Evolutionary conservation across 495 filamentous ascomycete genomes (phyloP), one percentile per base, ranked within the genome.

Genomic region (Extremus antarcticus): DNA sequence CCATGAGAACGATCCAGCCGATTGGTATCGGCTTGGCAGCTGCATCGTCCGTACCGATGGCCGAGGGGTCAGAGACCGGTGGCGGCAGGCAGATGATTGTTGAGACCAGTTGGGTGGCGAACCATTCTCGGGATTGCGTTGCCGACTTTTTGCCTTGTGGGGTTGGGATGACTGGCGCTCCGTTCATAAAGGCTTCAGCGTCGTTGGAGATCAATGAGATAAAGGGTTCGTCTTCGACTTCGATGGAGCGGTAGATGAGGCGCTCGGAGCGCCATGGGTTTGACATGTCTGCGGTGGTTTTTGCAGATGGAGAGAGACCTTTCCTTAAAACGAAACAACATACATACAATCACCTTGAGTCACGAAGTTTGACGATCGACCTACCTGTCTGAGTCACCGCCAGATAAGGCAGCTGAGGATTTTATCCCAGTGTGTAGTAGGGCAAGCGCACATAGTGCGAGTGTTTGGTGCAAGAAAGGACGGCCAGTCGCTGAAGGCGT

Each of bases 171-270:
- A 29, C 40, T 3, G 52, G 39, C 2, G 43, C 21, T 11, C 16
- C 4, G 19, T 46, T 25, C 40, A 17, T 15, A 3, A 63, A 63
- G 3, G 60, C 60, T 23, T 62, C 56, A 15, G 61, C 52, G 20
- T 57, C 60, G 4, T 63, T 63, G 43, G 53, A 58, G 11, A 19
- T 43, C 1, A 3, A 19, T 43, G 58, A 55, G 20, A 73, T 52
- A 48, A 66, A 68, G 11, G 39, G 41, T n/a, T 67, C 58, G 50
- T 73, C 71, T 11, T 58, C 55, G 15, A 69, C 63, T 47, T 71
- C 65, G 9, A 70, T 54, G 19, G 70, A 65, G 21, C 66, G 66
- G 57, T 70, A 71, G 20, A 70, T 35, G 9, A 74, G 66, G 25
- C 68, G 63, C 22, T 62, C 48, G 13, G 67, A 70, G 25, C 47